phyloP scores from a whole-genome alignment of 371 early-diverging fungal genomes.

The Syncephalis fuscata region DNA sequence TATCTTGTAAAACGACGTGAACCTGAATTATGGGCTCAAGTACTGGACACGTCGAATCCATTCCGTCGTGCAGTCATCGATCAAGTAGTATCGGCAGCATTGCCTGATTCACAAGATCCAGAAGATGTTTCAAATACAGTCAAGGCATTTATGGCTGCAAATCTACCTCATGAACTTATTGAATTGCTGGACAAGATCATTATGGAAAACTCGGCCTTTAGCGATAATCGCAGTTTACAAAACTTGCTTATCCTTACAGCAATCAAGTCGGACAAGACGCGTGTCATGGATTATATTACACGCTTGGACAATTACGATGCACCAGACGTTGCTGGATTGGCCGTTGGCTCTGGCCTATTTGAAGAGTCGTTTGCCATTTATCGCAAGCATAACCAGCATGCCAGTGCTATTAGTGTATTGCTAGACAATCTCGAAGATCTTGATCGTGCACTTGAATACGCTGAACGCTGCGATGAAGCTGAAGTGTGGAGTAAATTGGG shows the following conservation, averaged over 20 bases:
- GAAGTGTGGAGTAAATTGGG: conserved; percentile 91
- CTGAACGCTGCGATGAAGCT: conserved; percentile 74
- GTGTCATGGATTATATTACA: conserved; percentile 87
- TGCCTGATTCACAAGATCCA: conserved; percentile 88
- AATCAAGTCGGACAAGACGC: conserved; percentile 78
- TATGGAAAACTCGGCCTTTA: conserved; percentile 76
- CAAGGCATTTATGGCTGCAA: conserved; percentile 95
- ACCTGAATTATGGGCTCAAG: conserved; percentile 67
- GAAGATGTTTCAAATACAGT: conserved; percentile 94
- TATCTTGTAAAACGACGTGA: conserved; percentile 87
- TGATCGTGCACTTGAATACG: conserved; percentile 91
- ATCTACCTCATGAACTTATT: conserved; percentile 87
- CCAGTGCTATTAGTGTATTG: conserved; percentile 74
- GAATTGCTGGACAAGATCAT: conserved; percentile 93
- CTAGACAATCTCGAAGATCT: conserved; percentile 80
- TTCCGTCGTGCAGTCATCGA: conserved; percentile 82
- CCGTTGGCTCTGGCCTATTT: conserved; percentile 67
- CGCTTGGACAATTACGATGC: conserved; percentile 92
- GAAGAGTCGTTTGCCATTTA: conserved; percentile 95
- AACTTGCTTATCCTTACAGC: conserved; percentile 96
- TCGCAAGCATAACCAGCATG: conserved; percentile 79
- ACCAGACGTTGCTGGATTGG: conserved; percentile 88
- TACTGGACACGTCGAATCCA: conserved; percentile 58
- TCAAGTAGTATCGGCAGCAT: conserved; percentile 72
- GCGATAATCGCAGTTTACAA: conserved; percentile 90